Conservation (phyloP, 2,329 filamentous ascomycete species). For the Trichoderma semiorbis region DNA sequence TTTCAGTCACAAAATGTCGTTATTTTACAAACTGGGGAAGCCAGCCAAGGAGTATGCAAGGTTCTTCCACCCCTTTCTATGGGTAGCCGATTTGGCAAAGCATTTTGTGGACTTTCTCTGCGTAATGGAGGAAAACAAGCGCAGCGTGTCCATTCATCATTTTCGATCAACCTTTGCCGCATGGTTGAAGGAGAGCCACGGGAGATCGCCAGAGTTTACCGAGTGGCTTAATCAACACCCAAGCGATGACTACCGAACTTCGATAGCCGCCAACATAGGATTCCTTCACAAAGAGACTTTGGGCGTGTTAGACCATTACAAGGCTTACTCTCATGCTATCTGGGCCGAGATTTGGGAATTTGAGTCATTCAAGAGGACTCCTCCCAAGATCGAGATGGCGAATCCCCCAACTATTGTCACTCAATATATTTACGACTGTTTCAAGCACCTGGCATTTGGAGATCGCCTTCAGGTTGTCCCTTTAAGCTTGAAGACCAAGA, state of each 20-base stretch:
- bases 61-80: slow-evolving; percentile 63
- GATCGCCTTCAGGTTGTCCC: slow-evolving; percentile 43
- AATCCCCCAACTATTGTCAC: slow-evolving; percentile 61
- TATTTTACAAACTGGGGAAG: slow-evolving; percentile 62
- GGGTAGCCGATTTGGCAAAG: slow-evolving; percentile 69
- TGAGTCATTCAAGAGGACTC: slow-evolving; percentile 29
- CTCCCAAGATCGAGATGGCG: not conserved
- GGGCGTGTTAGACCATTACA: slow-evolving; percentile 40
- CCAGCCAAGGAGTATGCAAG: slow-evolving; percentile 59
- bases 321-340: slow-evolving; percentile 40
- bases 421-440: slow-evolving; percentile 62
- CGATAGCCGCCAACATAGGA: slow-evolving; percentile 55
- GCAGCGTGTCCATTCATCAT: slow-evolving; percentile 47
- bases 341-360: slow-evolving; percentile 52
- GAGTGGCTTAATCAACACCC: slow-evolving; percentile 52
- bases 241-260: slow-evolving; percentile 58
- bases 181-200: slow-evolving; percentile 53
- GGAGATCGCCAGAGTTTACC: slow-evolving; percentile 38
- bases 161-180: slow-evolving; percentile 56
- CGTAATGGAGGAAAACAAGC: slow-evolving; percentile 28
- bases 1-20: slow-evolving; percentile 34
- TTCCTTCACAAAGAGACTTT: slow-evolving; percentile 65
- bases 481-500: slow-evolving; percentile 27
- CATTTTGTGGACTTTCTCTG: slow-evolving; percentile 66
- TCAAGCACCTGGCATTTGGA: slow-evolving; percentile 60